Evolutionary conservation across 768 basidiomycete species (phyloP).

Genomic region (Cytidiella melzeri): DNA sequence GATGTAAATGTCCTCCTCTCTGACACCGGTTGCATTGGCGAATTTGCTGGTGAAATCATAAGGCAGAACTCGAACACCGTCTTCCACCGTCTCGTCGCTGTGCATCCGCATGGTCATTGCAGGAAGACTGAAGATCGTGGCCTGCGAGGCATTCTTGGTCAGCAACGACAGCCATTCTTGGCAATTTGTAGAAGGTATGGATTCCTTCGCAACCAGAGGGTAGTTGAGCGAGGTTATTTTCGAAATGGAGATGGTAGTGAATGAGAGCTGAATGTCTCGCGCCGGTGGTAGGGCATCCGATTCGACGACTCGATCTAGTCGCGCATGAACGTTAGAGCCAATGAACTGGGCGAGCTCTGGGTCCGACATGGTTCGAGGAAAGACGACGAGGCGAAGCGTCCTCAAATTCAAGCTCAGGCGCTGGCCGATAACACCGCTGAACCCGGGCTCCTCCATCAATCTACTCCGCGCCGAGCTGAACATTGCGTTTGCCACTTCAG

Average conservation of each 20-base stretch:
- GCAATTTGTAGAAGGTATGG: not conserved
- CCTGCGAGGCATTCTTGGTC: slow-evolving; percentile 56
- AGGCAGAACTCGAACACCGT: slow-evolving; percentile 35
- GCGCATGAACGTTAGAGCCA: slow-evolving; percentile 62
- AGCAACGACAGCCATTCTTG: slow-evolving; percentile 53
- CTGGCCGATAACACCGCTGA: slow-evolving; percentile 62
- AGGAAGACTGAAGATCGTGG: slow-evolving; percentile 75
- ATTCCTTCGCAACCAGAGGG: slow-evolving; percentile 29
- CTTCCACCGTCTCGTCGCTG: slow-evolving; percentile 52
- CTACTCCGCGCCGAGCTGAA: slow-evolving; percentile 64
- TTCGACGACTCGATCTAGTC: slow-evolving; percentile 57
- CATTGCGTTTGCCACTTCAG: slow-evolving; percentile 84
- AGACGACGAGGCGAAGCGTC: slow-evolving; percentile 61
- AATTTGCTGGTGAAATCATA: slow-evolving; percentile 76
- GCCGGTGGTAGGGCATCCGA: slow-evolving; percentile 42
- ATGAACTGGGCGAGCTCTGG: slow-evolving; percentile 72
- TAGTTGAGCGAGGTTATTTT: slow-evolving; percentile 61
- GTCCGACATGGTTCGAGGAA: slow-evolving; percentile 77
- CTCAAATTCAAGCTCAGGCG: slow-evolving; percentile 68
- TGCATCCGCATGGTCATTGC: slow-evolving; percentile 80
- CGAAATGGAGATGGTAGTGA: slow-evolving; percentile 72
- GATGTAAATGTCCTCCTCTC: slow-evolving; percentile 77
- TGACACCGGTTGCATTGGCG: slow-evolving; percentile 38
- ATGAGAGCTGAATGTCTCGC: slow-evolving; percentile 65
- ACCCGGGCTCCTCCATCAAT: slow-evolving; percentile 59